Percentiles rank a stretch among this genome's conserved stretches.
These are phyloP conservation scores for Plantago elongata DNA, from an alignment of 257 asterid species.

Conservation along the genomic window DNA sequence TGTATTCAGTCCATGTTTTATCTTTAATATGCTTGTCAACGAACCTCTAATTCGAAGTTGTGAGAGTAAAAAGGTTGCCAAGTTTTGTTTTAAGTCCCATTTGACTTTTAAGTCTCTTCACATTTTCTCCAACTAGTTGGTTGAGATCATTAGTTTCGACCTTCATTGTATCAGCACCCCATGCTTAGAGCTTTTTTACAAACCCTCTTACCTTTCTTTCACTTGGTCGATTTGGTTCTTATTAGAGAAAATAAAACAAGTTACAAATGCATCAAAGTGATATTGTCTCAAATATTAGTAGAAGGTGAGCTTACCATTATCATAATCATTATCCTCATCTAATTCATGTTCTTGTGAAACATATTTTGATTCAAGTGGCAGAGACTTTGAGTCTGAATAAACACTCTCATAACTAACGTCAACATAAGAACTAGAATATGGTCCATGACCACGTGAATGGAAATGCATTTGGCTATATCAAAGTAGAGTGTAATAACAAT, in stretches of 20 bases:
- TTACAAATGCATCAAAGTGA: too few species aligned
- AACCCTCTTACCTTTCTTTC: not conserved
- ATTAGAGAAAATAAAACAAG: too few species aligned
- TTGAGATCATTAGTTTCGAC: slow-evolving; percentile 1
- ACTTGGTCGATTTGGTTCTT: not conserved
- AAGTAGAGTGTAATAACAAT: too few species aligned
- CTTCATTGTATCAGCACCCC: not conserved
- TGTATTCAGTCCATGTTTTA: not conserved
- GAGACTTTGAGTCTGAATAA: not conserved
- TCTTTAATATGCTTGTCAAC: not conserved
- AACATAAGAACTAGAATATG: too few species aligned
- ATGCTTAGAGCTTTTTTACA: not conserved
- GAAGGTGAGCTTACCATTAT: too few species aligned
- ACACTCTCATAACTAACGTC: not conserved
- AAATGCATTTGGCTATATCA: too few species aligned
- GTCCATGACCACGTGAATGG: too few species aligned
- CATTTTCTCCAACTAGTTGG: slow-evolving; percentile 7
- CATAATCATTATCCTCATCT: too few species aligned
- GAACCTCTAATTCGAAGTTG: not conserved
- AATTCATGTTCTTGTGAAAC: too few species aligned
- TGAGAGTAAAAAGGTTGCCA: not conserved
- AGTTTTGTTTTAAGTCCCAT: slow-evolving; percentile 1
- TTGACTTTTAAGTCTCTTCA: not conserved
- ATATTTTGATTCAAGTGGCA: too few species aligned
- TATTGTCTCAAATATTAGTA: too few species aligned